These are phyloP conservation scores for Lentinula lateritia DNA, from an alignment of 768 basidiomycete genomes.

Conservation along the genomic window DNA sequence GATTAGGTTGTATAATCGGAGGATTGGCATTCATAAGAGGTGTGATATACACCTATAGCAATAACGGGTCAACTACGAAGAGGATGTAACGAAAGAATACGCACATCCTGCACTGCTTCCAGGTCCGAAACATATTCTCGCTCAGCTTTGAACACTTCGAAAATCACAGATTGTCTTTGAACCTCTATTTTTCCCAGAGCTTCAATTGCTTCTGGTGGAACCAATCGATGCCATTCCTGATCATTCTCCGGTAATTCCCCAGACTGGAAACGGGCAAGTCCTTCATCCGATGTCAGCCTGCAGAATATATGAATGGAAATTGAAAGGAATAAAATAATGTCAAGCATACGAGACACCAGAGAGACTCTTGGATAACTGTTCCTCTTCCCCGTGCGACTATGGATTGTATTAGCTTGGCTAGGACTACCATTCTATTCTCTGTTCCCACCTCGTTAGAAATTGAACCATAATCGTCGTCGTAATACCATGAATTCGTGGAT, in stretches of 20 bases:
- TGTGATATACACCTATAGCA: constrained; percentile 62
- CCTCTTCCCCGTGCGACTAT: constrained; percentile 22
- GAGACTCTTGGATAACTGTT: constrained; percentile 24
- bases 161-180: constrained; percentile 79
- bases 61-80: not conserved
- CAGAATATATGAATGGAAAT: constrained; percentile 12
- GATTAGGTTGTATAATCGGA: constrained; percentile 54
- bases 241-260: constrained; percentile 62
- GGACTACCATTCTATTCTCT: not conserved
- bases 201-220: constrained; percentile 65
- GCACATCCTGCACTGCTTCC: constrained; percentile 60
- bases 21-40: constrained; percentile 58
- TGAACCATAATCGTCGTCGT: constrained; percentile 29
- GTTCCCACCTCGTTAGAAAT: constrained; percentile 27
- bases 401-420: constrained; percentile 8
- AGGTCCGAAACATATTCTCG: constrained; percentile 84
- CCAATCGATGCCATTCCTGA: constrained; percentile 79
- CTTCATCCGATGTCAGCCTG: constrained; percentile 61
- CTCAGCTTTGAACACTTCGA: constrained; percentile 89
- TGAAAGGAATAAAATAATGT: constrained; percentile 6
- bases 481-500: constrained; percentile 29
- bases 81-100: constrained; percentile 5
- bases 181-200: constrained; percentile 74
- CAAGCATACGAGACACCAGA: constrained; percentile 34
- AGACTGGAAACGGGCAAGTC: constrained; percentile 59